A percentile compares a stretch with the other conserved stretches of the same genome.
These are phyloP conservation scores for Phytophthora rubi DNA, from an alignment of 352 stramenopile genomes.

Conservation along the genomic window DNA sequence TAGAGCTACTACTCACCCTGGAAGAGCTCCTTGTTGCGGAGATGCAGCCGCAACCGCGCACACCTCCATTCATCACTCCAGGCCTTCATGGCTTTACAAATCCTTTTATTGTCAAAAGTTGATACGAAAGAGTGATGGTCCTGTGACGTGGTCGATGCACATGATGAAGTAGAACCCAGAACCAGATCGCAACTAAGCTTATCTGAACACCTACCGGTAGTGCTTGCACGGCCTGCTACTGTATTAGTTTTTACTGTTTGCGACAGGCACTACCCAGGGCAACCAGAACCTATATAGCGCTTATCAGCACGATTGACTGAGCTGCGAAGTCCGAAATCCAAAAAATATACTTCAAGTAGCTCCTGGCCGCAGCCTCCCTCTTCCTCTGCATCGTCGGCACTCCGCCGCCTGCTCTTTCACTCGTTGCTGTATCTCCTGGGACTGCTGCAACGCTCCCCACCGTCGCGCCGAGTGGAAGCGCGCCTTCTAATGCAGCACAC, in stretches of 20 bases:
- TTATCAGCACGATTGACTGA: slow-evolving; percentile 23
- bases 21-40: slow-evolving; percentile 67
- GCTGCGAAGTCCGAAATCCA: slow-evolving; percentile 24
- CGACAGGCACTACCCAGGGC: slow-evolving; percentile 7
- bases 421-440: slow-evolving; percentile 20
- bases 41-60: slow-evolving; percentile 54
- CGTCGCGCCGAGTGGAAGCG: slow-evolving; percentile 34
- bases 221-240: slow-evolving; percentile 8
- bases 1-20: slow-evolving; percentile 45
- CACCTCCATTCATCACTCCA: slow-evolving; percentile 77
- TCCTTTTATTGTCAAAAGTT: slow-evolving; percentile 20
- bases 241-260: slow-evolving; percentile 23
- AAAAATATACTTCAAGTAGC: slow-evolving; percentile 46
- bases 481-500: slow-evolving; percentile 45
- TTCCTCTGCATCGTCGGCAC: slow-evolving; percentile 16
- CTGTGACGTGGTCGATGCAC: slow-evolving; percentile 2
- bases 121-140: slow-evolving; percentile 18
- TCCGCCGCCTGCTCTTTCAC: slow-evolving; percentile 6
- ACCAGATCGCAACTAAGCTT: not conserved
- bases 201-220: not conserved
- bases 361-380: slow-evolving; percentile 16
- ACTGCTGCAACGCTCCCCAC: slow-evolving; percentile 30
- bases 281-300: slow-evolving; percentile 22
- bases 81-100: slow-evolving; percentile 44
- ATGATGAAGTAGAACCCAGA: not conserved